Evolutionary conservation across 1,284 basidiomycete genomes (phyloP), one percentile per base, ranked within the genome.

Genomic region (Thelephora terrestris): DNA sequence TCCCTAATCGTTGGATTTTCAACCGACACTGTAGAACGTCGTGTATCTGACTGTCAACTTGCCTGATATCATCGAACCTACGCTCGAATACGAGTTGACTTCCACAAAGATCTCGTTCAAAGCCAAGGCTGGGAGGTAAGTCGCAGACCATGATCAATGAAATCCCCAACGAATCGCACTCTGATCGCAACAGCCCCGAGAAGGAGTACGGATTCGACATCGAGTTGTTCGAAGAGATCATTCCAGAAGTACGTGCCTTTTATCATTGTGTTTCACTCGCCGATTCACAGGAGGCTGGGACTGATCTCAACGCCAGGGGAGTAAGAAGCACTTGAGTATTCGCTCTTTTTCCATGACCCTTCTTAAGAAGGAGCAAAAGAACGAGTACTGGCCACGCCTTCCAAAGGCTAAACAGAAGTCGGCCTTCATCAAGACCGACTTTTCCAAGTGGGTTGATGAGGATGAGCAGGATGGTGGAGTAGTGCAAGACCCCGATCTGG

Each of bases 361-460:
- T 52, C 81, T 81, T 65, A 96, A 96, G 69, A 91, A 91, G 67
- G 79, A 83, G 54, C 60, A 66, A 35, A 69, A 82, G 60, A 64
- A 68, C 18, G 92, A 91, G 59, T 96, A 78, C 69, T 96, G 92
- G 92, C 85, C 89, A 18, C 79, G 91, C 52, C 71, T 96, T 47
- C 90, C 87, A 39, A 92, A 93, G 68, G 87, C 88, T 55, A 93
- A 91, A 67, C 63, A 77, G 52, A 89, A 79, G 68, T 78, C 75
- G 51, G 71, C 79, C 47, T 93, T 80, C 69, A 70, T 94, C 65
- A 93, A 91, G 75, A 93, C 91, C 45, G 90, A 95, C 67, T 95
- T 93, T 64, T 72, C 74, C 60, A 93, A 88, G 69, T 96, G 91
- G 91, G 85, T 87, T 46, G 92, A 95, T 62, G 92, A 96, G 71